phyloP scores from a whole-genome alignment of 345 rosid genomes.

The Orychophragmus violaceus region DNA sequence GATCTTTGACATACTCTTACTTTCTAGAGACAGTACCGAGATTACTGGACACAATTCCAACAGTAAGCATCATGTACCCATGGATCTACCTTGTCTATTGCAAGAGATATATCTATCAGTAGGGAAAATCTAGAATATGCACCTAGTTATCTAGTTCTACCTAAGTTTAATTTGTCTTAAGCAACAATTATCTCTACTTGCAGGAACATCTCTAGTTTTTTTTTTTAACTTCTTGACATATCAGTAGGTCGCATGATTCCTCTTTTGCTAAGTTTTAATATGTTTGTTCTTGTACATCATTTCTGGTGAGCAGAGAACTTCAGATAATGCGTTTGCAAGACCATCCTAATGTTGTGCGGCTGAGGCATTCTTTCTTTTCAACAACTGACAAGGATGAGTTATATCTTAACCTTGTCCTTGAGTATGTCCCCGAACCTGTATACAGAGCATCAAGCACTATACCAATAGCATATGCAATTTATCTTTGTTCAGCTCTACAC shows the following conservation, averaged over 20 bases:
- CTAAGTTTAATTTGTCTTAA: not conserved
- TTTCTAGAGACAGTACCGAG: no score
- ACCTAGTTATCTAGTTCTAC: not conserved
- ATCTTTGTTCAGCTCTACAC: slow-evolving; percentile 77
- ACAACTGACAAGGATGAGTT: slow-evolving; percentile 83
- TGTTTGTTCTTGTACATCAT: slow-evolving; percentile 1
- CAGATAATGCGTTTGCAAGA: slow-evolving; percentile 85
- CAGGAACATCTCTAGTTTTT: not conserved
- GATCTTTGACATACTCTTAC: no score
- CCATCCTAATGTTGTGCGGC: slow-evolving; percentile 76
- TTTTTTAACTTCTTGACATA: not conserved
- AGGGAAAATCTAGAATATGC: not conserved
- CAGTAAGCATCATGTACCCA: no score
- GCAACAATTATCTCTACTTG: not conserved
- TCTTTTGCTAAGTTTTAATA: not conserved
- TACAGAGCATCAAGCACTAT: slow-evolving; percentile 77
- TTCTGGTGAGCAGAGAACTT: slow-evolving; percentile 50
- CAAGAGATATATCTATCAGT: no score
- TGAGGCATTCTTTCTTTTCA: slow-evolving; percentile 89
- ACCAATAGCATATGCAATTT: slow-evolving; percentile 72
- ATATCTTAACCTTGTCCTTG: slow-evolving; percentile 90
- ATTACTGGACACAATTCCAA: no score
- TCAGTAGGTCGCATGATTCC: not conserved
- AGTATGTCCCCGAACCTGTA: slow-evolving; percentile 83
- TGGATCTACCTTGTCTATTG: no score